These are phyloP conservation scores for Salvia hispanica DNA, from an alignment of 257 asterid genomes.

Conservation along the genomic window DNA sequence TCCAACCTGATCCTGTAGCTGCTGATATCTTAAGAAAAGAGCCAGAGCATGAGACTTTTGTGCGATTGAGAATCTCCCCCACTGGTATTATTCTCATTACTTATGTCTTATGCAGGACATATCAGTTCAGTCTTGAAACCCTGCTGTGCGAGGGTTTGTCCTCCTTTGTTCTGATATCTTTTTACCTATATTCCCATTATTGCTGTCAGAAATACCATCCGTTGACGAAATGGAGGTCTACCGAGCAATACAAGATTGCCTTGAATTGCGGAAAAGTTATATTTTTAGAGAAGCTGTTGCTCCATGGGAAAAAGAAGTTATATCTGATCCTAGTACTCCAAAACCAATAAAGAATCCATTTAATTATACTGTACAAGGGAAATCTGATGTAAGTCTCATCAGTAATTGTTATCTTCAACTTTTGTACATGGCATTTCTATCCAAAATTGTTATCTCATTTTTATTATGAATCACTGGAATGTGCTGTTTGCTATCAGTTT, in stretches of 20 bases:
- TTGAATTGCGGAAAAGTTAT: constrained; percentile 73
- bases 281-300: constrained; percentile 74
- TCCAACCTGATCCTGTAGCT: constrained; percentile 92
- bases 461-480: constrained; percentile 9
- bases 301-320: constrained; percentile 89
- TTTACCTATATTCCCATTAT: constrained; percentile 26
- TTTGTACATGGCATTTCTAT: constrained; percentile 31
- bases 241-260: constrained; percentile 74
- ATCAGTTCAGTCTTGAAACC: constrained; percentile 22
- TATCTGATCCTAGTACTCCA: constrained; percentile 92
- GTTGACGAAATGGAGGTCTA: constrained; percentile 83
- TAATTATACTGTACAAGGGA: constrained; percentile 62
- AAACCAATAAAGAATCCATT: constrained; percentile 84
- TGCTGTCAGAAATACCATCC: constrained; percentile 74
- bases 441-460: constrained; percentile 4
- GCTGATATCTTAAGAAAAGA: constrained; percentile 90
- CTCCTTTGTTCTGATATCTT: constrained; percentile 1
- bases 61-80: constrained; percentile 80
- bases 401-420: constrained; percentile 8
- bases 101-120: constrained; percentile 29
- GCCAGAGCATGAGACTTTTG: constrained; percentile 93
- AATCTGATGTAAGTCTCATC: constrained; percentile 69
- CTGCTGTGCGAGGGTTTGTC: neutral
- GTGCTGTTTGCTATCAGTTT: constrained; percentile 2
- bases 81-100: constrained; percentile 53